Base-by-base conservation (phyloP, 129 eudicot genomes). In the Centaurea solstitialis region DNA sequence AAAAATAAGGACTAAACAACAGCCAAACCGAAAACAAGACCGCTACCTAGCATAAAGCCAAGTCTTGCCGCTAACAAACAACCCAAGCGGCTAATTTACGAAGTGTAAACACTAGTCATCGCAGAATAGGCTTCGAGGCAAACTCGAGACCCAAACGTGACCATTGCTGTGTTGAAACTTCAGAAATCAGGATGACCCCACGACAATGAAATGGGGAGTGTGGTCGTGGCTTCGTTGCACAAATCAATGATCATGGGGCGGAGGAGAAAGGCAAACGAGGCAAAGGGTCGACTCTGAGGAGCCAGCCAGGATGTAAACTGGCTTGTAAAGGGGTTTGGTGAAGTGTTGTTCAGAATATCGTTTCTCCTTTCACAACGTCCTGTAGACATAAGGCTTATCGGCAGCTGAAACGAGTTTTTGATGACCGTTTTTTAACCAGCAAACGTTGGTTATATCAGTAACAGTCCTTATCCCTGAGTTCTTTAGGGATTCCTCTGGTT, bases 171-270 rank as follows among this genome's bases (percentile, higher is more conserved):
- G 4, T 3, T 2, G 37, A 33, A 33, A 33, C 5, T 33, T 26
- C 99, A 5, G 92, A 73, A 76, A 89, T 66, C 0, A 91, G 81
- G 57, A 95, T 87, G 13, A 91, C 73, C 22, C 85, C 97, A 33
- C 93, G 85, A 53, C 13, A 68, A 47, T 75, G 93, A 92, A 18
- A 86, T 87, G 17, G 98, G 98, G 82, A 95, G 91, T 17, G 82
- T 83, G 39, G 84, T 91, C 18, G 90, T 85, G 88, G 67, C 79
- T 85, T 81, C 83, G 5, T 87, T 61, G 35, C 41, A 68, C 79
- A 95, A 67, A 76, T 95, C 92, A 8, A 95, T 97, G 57, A 95
- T 92, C 89, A 95, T 70, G 12, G 99, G 99, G 98, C 99, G 65
- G 99, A 93, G 7, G 97, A 93, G 26, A 95, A 86, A 3, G 99